phyloP scores from a whole-genome alignment of 768 basidiomycete species.

The Podaxis sp. region DNA sequence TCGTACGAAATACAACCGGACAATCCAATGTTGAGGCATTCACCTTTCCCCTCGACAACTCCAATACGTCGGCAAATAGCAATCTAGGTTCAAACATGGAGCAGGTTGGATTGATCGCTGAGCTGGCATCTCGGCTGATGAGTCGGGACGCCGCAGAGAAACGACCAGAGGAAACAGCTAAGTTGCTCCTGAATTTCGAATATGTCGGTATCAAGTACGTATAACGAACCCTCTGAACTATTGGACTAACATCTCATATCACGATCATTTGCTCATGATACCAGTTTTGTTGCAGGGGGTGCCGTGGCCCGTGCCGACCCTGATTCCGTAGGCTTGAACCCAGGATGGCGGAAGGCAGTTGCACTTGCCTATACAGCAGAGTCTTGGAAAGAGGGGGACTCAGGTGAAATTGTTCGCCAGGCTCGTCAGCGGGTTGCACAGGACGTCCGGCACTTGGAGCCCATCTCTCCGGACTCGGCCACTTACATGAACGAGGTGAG shows the following conservation, averaged over 20 bases:
- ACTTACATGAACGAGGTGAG: too few relatives aligned
- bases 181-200: constrained; percentile 22
- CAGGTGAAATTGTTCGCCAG: background rate
- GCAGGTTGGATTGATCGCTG: constrained; percentile 24
- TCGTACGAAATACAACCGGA: background rate
- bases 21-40: background rate
- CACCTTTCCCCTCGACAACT: background rate
- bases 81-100: background rate
- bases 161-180: constrained; percentile 25
- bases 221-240: background rate
- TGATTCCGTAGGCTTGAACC: constrained; percentile 16
- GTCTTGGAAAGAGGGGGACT: background rate
- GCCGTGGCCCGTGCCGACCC: background rate
- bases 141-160: constrained; percentile 27
- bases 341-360: constrained; percentile 41
- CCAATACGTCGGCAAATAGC: constrained; percentile 19
- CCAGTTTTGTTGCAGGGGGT: background rate
- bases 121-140: constrained; percentile 34
- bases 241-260: background rate
- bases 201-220: constrained; percentile 24
- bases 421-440: background rate
- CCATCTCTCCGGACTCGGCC: too few relatives aligned
- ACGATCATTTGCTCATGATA: background rate
- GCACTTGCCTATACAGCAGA: background rate
- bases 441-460: too few relatives aligned